Base-by-base conservation (phyloP, 2,329 filamentous ascomycete species). In the Aspergillus floridensis region DNA sequence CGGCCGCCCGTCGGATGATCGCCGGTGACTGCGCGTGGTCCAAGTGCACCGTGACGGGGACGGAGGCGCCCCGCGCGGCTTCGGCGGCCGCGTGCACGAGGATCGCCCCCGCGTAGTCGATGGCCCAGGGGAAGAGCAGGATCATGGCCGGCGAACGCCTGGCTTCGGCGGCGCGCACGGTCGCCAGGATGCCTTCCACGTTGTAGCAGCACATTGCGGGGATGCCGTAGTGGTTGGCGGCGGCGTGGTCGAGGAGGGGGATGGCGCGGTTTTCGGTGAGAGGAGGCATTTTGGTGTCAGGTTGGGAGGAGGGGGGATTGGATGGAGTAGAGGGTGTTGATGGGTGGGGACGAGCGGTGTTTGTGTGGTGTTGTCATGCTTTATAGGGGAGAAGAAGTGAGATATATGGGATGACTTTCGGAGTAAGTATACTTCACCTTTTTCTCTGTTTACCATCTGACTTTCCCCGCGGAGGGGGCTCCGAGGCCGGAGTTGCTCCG, bases 111-210 rank as follows among this genome's bases (percentile, higher is more conserved):
- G 86, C 86, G 76, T 88, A 90, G 63, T 86, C 78, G 55, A 90
- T 81, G 0, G 88, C 87, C 88, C 88, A 91, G 21, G 88, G 88
- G 74, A 91, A 91, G 65, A 91, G 84, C 26, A 89, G 85, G 66
- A 91, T 85, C 79, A 91, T 89, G 60, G 87, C 82, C 0, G 88
- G 88, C 0, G 87, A 88, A 50, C 79, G 79, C 62, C 87, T 87
- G 26, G 82, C 81, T 75, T 90, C 88, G 60, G 88, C 88, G 8
- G 88, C 88, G 65, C 83, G 82, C 50, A 90, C 85, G 3, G 85
- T 86, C 1, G 86, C 88, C 26, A 90, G 78, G 64, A 92, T 87
- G 51, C 85, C 85, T 76, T 91, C 88, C 59, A 90, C 77, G 69
- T 91, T 89, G 80, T 90, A 88, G 69, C 77, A 80, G 80, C 85